Evolutionary conservation across 2,329 filamentous ascomycete species (phyloP), one percentile per base, ranked within the genome.

Genomic region (Simplicillium sp.): DNA sequence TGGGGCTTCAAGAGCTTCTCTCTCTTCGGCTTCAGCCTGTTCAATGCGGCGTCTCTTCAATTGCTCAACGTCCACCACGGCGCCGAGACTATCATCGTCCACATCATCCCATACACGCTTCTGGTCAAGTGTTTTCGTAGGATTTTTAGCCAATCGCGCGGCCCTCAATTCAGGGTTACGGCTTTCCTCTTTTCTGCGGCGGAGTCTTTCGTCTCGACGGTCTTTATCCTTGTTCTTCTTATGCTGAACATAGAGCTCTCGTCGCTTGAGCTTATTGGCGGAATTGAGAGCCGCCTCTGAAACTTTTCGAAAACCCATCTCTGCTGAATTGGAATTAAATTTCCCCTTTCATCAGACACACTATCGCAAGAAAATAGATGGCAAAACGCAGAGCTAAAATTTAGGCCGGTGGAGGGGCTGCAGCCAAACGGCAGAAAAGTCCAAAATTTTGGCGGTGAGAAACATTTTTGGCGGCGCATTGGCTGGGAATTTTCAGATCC

Each of bases 41-140:
- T 74, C 70, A 41, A 80, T 63, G 41, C 71, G 70, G 54, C 71
- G 61, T 49, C 70, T 67, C 64, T 77, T 80, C 50, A 79, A 57
- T 53, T 74, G 67, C 49, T 77, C 72, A 41, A 82, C 62, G 46
- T 82, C 74, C 28, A 81, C 74, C 48, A 67, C 65, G 12, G 65
- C 64, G 46, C 70, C 72, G 6, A 79, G 65, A 37, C 65, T 71
- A 49, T 82, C 76, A 42, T 74, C 73, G 37, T 80, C 80, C 38
- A 77, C 75, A 39, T 89, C 81, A 53, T 96, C 89, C 87, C 87
- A 97, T 28, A 87, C 80, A 58, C 92, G 79, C 69, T 95, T 95
- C 53, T 80, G 77, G 53, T 96, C 89, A 43, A 95, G 73, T 1
- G 87, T 94, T 41, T 77, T 61, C 1, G 92, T 84, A 34, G 88